phyloP scores from a whole-genome alignment of 1,284 basidiomycete genomes.

The Stygiomarasmius scandens region DNA sequence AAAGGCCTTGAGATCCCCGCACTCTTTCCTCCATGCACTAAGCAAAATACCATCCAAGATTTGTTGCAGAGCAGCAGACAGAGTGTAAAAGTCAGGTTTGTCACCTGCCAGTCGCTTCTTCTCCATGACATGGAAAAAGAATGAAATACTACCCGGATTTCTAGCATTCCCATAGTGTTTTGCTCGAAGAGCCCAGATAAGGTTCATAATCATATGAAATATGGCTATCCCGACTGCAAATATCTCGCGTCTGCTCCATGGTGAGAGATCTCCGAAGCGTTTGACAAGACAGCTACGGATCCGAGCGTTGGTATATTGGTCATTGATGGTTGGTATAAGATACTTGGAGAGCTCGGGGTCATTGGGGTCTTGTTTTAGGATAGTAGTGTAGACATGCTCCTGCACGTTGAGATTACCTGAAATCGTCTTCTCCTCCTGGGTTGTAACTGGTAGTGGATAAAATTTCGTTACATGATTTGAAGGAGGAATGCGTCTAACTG shows the following conservation, averaged over 20 bases:
- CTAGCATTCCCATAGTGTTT: constrained; percentile 16
- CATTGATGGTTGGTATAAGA: constrained; percentile 25
- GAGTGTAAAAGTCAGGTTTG: constrained; percentile 27
- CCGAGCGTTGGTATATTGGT: constrained; percentile 29
- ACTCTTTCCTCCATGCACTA: constrained; percentile 3
- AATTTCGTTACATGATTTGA: constrained; percentile 20
- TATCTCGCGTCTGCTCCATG: constrained; percentile 24
- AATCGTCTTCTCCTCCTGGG: not conserved
- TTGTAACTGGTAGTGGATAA: not conserved
- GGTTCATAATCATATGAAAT: constrained; percentile 33
- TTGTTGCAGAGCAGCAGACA: constrained; percentile 19
- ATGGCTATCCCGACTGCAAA: constrained; percentile 29
- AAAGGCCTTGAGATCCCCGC: constrained; percentile 9
- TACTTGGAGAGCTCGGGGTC: constrained; percentile 1
- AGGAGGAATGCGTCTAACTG: not conserved
- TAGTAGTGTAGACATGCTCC: constrained; percentile 12
- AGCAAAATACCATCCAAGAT: constrained; percentile 21
- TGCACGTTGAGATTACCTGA: constrained; percentile 1
- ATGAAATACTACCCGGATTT: constrained; percentile 18
- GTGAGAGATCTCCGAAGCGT: constrained; percentile 20
- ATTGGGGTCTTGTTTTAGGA: constrained; percentile 7
- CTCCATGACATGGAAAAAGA: constrained; percentile 24
- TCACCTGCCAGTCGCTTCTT: constrained; percentile 20
- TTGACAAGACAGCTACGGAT: constrained; percentile 16
- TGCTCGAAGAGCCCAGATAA: constrained; percentile 24